These are phyloP conservation scores for Aspergillus ellipticus DNA, from an alignment of 495 filamentous ascomycete genomes.

Conservation along the genomic window DNA sequence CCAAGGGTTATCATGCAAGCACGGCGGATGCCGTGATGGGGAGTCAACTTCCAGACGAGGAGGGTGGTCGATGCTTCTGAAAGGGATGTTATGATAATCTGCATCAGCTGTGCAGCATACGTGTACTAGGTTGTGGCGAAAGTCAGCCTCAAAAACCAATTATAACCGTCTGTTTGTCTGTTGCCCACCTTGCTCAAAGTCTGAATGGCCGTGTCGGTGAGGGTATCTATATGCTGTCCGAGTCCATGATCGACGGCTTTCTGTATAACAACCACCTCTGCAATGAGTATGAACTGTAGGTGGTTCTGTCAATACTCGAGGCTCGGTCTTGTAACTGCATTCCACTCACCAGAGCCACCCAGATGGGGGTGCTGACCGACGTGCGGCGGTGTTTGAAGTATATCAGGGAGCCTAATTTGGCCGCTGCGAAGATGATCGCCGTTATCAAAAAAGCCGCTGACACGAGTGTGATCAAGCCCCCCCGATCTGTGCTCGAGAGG, in stretches of 20 bases:
- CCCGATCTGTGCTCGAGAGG: slow-evolving; percentile 20
- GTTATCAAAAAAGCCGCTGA: slow-evolving; percentile 24
- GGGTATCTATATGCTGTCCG: slow-evolving; percentile 18
- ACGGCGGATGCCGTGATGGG: slow-evolving; percentile 16
- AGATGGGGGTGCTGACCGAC: slow-evolving; percentile 27
- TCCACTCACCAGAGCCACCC: slow-evolving; percentile 26
- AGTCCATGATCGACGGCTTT: slow-evolving; percentile 26
- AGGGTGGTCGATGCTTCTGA: slow-evolving; percentile 25
- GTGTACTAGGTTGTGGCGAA: slow-evolving; percentile 16
- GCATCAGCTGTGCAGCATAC: slow-evolving; percentile 26
- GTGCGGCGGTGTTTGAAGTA: slow-evolving; percentile 30
- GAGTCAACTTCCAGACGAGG: slow-evolving; percentile 25
- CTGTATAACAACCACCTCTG: slow-evolving; percentile 24
- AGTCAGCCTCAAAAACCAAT: no score
- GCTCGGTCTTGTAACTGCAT: background rate
- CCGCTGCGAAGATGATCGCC: slow-evolving; percentile 23
- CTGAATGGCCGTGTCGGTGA: slow-evolving; percentile 15
- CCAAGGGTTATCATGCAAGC: slow-evolving; percentile 16
- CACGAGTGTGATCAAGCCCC: slow-evolving; percentile 19
- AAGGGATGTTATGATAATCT: slow-evolving; percentile 22
- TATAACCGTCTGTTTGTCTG: no score
- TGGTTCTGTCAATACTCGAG: slow-evolving; percentile 15
- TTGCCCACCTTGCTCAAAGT: slow-evolving; percentile 19
- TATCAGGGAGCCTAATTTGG: slow-evolving; percentile 20
- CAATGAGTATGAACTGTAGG: slow-evolving; percentile 23